phyloP scores from a whole-genome alignment of 2,329 filamentous ascomycete genomes.

The Trichoderma brevicompactum region DNA sequence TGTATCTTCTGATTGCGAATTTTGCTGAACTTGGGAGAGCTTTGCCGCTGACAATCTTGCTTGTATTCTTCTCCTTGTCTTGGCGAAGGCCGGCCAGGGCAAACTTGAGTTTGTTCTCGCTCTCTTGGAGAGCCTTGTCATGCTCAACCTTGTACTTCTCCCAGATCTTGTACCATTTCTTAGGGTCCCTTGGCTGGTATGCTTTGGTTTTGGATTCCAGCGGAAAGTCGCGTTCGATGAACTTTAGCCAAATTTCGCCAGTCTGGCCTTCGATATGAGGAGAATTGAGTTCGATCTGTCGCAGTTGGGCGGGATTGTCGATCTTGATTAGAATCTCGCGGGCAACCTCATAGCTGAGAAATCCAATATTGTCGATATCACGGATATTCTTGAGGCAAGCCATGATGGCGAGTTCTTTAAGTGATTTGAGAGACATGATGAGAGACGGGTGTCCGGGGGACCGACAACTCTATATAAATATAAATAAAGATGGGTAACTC shows the following conservation, averaged over 20 bases:
- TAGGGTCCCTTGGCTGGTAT: slow-evolving; percentile 66
- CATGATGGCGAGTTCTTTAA: slow-evolving; percentile 56
- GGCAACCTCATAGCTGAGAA: slow-evolving; percentile 66
- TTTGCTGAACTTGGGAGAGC: slow-evolving; percentile 50
- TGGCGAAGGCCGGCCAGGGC: slow-evolving; percentile 62
- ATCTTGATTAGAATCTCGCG: slow-evolving; percentile 72
- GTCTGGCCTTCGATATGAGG: slow-evolving; percentile 75
- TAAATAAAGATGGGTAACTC: not conserved
- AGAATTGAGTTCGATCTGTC: slow-evolving; percentile 72
- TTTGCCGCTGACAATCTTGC: slow-evolving; percentile 59
- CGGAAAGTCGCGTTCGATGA: slow-evolving; percentile 80
- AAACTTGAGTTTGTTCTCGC: slow-evolving; percentile 61
- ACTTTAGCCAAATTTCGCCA: slow-evolving; percentile 73
- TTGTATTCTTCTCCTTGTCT: slow-evolving; percentile 60
- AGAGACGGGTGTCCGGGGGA: not conserved
- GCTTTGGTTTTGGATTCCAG: slow-evolving; percentile 64
- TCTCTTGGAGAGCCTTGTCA: slow-evolving; percentile 61
- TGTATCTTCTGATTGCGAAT: slow-evolving; percentile 39
- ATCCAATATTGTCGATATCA: slow-evolving; percentile 70
- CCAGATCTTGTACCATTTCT: slow-evolving; percentile 80
- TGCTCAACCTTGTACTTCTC: slow-evolving; percentile 66
- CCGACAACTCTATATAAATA: slow-evolving; percentile 10
- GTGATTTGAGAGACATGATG: slow-evolving; percentile 52
- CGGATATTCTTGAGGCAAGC: slow-evolving; percentile 59
- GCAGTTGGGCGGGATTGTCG: slow-evolving; percentile 74